phyloP scores from a whole-genome alignment of 495 filamentous ascomycete genomes.

The Hypomontagnella submonticulosa region DNA sequence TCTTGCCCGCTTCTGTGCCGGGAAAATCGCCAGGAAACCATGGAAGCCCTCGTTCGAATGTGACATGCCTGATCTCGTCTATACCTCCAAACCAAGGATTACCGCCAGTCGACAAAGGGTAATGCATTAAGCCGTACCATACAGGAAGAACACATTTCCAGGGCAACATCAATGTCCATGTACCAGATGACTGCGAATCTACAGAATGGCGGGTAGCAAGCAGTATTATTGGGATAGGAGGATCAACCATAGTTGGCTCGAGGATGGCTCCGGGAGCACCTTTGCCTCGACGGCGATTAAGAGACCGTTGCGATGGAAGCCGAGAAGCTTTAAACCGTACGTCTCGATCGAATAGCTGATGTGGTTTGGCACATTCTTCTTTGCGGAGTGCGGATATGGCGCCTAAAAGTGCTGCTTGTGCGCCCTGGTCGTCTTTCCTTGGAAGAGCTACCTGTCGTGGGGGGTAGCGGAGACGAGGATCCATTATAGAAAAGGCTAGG shows the following conservation, averaged over 20 bases:
- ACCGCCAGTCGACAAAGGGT: slow-evolving; percentile 80
- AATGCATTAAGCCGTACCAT: slow-evolving; percentile 90
- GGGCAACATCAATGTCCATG: slow-evolving; percentile 87
- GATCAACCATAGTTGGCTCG: slow-evolving; percentile 71
- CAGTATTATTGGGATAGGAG: slow-evolving; percentile 81
- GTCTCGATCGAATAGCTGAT: slow-evolving; percentile 74
- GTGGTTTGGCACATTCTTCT: slow-evolving; percentile 65
- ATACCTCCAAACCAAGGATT: slow-evolving; percentile 86
- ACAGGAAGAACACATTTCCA: slow-evolving; percentile 91
- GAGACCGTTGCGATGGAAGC: slow-evolving; percentile 82
- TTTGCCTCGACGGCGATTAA: slow-evolving; percentile 84
- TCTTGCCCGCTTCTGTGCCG: slow-evolving; percentile 80
- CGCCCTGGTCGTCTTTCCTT: slow-evolving; percentile 62
- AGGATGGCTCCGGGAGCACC: slow-evolving; percentile 73
- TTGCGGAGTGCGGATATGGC: slow-evolving; percentile 76
- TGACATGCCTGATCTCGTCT: slow-evolving; percentile 79
- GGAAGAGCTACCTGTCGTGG: slow-evolving; percentile 58
- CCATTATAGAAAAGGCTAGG: slow-evolving; percentile 75
- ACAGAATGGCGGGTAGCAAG: slow-evolving; percentile 65
- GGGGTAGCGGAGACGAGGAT: slow-evolving; percentile 85
- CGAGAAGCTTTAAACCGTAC: slow-evolving; percentile 66
- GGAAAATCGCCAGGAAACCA: slow-evolving; percentile 94
- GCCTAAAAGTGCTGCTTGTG: slow-evolving; percentile 56
- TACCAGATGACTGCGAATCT: slow-evolving; percentile 67
- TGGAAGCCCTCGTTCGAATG: slow-evolving; percentile 79